Evolutionary conservation across 2,329 filamentous ascomycete genomes (phyloP).

Genomic region (Emergomyces pasteurianus): DNA sequence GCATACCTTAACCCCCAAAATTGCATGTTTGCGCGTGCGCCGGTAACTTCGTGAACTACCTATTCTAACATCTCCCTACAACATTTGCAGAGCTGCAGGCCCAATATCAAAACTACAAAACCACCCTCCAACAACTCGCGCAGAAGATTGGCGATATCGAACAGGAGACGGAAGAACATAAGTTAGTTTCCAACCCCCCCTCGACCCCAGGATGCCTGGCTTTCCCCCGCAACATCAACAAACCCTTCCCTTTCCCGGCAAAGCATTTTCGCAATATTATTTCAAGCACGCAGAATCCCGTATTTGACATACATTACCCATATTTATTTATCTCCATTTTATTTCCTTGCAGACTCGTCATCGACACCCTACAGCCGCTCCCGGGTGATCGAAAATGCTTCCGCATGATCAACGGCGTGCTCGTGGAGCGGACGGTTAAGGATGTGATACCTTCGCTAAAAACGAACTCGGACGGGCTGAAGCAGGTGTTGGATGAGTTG

Average conservation of each 20-base stretch:
- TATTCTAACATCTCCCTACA: background rate
- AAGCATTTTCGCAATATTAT: no score
- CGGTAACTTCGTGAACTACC: background rate
- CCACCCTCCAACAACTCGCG: conserved; percentile 75
- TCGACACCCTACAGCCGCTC: conserved; percentile 80
- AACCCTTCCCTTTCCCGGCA: background rate
- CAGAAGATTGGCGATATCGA: conserved; percentile 97
- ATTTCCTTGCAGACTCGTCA: conserved; percentile 58
- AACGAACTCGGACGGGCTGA: conserved; percentile 87
- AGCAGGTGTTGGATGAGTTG: conserved; percentile 85
- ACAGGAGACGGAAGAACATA: conserved; percentile 95
- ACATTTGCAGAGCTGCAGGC: conserved; percentile 34
- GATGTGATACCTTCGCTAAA: conserved; percentile 84
- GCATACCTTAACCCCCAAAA: no score
- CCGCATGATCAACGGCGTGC: conserved; percentile 93
- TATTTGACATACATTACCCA: conserved; percentile 6
- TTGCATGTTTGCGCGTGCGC: background rate
- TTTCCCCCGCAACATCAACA: background rate
- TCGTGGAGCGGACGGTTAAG: conserved; percentile 86
- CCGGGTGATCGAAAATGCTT: conserved; percentile 87
- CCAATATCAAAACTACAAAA: conserved; percentile 47
- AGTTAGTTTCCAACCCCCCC: conserved; percentile 47
- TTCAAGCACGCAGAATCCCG: background rate
- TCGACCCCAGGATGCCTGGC: no score
- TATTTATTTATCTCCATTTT: background rate